Percentiles rank a stretch among this genome's conserved stretches.
These are phyloP conservation scores for Globisporangium recalcitrans DNA, from an alignment of 352 stramenopile genomes.

Conservation along the genomic window DNA sequence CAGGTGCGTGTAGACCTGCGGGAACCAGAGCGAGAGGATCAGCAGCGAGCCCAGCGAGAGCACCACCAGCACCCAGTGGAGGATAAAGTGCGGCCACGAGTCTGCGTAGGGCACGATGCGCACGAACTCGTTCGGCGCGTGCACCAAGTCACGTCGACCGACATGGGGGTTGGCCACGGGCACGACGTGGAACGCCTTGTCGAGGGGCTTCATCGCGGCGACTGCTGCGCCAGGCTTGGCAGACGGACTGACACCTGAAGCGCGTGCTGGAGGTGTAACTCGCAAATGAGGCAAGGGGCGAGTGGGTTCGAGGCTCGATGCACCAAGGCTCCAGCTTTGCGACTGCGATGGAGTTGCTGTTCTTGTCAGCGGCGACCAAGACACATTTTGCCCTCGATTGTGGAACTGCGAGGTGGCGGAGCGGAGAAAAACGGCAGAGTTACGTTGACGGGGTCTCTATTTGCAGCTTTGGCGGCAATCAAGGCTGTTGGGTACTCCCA, in stretches of 20 bases:
- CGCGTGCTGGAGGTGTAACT: background rate
- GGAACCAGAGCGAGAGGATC: conserved; percentile 51
- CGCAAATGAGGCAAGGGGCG: background rate
- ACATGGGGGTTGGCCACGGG: conserved; percentile 32
- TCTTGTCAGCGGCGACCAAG: background rate
- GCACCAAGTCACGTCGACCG: conserved; percentile 31
- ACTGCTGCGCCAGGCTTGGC: background rate
- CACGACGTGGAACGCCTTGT: conserved; percentile 35
- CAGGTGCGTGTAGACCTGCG: conserved; percentile 52
- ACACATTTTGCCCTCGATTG: background rate
- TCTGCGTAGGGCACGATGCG: conserved; percentile 33
- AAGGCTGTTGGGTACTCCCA: background rate
- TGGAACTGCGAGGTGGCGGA: background rate
- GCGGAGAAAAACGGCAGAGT: background rate
- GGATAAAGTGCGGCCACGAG: conserved; percentile 23
- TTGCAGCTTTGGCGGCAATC: background rate
- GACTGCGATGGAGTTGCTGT: background rate
- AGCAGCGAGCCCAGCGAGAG: conserved; percentile 21
- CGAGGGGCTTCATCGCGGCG: background rate
- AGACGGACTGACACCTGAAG: background rate
- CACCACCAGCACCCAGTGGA: conserved; percentile 34
- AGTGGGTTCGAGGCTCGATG: background rate
- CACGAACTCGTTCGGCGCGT: conserved; percentile 35
- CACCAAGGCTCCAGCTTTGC: background rate
- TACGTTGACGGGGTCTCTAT: background rate